A percentile compares a stretch with the other conserved stretches of the same genome.
Evolutionary conservation across 2,329 filamentous ascomycete species (phyloP).

Genomic region (Tolypocladium amazonense): DNA sequence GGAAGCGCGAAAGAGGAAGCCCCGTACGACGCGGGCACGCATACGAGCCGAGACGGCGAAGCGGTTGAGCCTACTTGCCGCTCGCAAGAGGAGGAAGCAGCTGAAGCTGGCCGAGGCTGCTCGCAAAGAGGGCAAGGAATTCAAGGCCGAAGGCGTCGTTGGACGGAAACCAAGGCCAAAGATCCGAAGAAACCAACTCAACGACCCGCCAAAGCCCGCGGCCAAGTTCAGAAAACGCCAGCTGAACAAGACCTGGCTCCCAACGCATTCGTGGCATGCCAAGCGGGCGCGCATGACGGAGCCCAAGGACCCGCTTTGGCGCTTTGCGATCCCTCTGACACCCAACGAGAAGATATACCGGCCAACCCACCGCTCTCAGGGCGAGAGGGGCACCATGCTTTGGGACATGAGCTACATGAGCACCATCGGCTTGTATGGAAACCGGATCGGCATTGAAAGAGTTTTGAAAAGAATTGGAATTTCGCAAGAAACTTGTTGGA

Average conservation of each 20-base stretch:
- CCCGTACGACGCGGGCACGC: conserved; percentile 43
- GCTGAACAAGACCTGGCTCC: conserved; percentile 82
- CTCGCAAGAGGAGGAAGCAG: conserved; percentile 38
- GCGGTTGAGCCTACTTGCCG: conserved; percentile 53
- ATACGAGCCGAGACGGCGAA: conserved; percentile 69
- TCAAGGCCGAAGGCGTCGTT: conserved; percentile 7
- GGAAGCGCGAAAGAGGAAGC: conserved; percentile 51
- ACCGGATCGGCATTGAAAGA: conserved; percentile 49
- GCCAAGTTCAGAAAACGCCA: conserved; percentile 78
- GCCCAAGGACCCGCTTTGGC: conserved; percentile 72
- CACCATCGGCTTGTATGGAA: conserved; percentile 69
- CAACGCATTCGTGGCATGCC: conserved; percentile 87
- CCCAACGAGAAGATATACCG: conserved; percentile 86
- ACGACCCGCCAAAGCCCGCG: conserved; percentile 42
- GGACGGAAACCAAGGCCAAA: conserved; percentile 42
- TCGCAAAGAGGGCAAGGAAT: conserved; percentile 3
- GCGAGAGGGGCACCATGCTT: conserved; percentile 64
- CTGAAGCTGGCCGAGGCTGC: conserved; percentile 17
- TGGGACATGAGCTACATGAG: conserved; percentile 96
- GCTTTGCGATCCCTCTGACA: conserved; percentile 75
- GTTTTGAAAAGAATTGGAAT: conserved; percentile 58
- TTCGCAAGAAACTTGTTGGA: conserved; percentile 49
- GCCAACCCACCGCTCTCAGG: conserved; percentile 70
- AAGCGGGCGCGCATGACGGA: conserved; percentile 85
- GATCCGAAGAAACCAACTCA: conserved; percentile 59